Evolutionary conservation across 257 asterid genomes (phyloP).

Genomic region (Fraxinus cuspidata): DNA sequence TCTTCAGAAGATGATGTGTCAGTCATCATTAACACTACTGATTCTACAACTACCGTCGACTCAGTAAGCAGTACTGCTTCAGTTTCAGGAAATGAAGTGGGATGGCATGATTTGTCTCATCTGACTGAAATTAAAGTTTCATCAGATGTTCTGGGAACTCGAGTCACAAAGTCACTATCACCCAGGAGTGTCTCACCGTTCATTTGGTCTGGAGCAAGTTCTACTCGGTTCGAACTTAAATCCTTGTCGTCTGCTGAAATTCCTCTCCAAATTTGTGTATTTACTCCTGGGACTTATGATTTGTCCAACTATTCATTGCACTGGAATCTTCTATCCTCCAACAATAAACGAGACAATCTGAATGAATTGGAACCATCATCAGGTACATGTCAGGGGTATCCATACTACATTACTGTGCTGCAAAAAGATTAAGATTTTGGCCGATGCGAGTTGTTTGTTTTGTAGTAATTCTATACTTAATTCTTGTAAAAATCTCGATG

Average conservation of each 20-base stretch:
- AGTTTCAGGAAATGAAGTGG: slow-evolving; percentile 63
- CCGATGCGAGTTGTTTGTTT: slow-evolving; percentile 17
- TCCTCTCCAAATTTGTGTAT: slow-evolving; percentile 67
- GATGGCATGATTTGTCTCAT: slow-evolving; percentile 73
- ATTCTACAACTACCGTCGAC: slow-evolving; percentile 35
- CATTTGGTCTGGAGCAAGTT: slow-evolving; percentile 86
- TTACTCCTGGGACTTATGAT: slow-evolving; percentile 86
- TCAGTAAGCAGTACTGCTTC: slow-evolving; percentile 37
- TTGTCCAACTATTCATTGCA: slow-evolving; percentile 76
- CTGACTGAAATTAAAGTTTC: slow-evolving; percentile 51
- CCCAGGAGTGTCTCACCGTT: slow-evolving; percentile 54
- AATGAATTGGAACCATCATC: slow-evolving; percentile 37
- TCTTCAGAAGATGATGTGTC: slow-evolving; percentile 57
- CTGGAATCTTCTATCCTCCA: slow-evolving; percentile 49
- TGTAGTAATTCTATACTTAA: slow-evolving; percentile 33
- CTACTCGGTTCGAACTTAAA: slow-evolving; percentile 56
- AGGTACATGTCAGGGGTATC: slow-evolving; percentile 70
- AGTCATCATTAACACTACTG: slow-evolving; percentile 54
- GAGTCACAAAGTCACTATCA: slow-evolving; percentile 40
- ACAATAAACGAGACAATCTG: slow-evolving; percentile 26
- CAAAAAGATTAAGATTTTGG: slow-evolving; percentile 50
- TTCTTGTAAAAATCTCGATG: slow-evolving; percentile 34
- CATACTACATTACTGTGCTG: slow-evolving; percentile 71
- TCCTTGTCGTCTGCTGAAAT: slow-evolving; percentile 61
- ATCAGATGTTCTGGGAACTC: slow-evolving; percentile 45